Evolutionary conservation across 2,329 filamentous ascomycete genomes (phyloP).

Genomic region (Rutstroemia sp.): DNA sequence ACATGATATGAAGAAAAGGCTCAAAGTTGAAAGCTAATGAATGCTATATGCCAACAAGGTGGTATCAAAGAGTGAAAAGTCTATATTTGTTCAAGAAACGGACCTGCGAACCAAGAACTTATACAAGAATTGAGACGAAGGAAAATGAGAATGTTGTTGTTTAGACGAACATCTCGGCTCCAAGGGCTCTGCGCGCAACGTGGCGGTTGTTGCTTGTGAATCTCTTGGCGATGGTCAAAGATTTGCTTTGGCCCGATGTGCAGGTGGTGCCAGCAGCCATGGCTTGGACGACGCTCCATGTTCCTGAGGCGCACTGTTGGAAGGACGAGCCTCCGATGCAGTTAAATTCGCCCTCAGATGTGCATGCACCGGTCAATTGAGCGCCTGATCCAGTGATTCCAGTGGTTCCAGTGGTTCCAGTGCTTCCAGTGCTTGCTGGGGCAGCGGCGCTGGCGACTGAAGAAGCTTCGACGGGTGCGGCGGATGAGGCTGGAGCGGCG

Average conservation of each 20-base stretch:
- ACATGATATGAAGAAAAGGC: too few species aligned
- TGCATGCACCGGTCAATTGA: slow-evolving; percentile 34
- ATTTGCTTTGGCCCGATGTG: slow-evolving; percentile 33
- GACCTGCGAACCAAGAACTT: too few species aligned
- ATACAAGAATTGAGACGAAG: too few species aligned
- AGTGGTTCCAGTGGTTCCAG: too few species aligned
- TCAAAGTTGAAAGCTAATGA: too few species aligned
- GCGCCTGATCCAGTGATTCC: slow-evolving; percentile 10
- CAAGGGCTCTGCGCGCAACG: too few species aligned
- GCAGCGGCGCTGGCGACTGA: slow-evolving; percentile 12
- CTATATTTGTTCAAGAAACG: too few species aligned
- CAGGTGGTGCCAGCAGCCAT: slow-evolving; percentile 42
- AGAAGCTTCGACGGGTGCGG: neutral
- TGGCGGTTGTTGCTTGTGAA: neutral
- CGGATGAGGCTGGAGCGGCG: slow-evolving; percentile 15
- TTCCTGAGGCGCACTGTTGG: slow-evolving; percentile 47
- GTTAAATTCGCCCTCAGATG: slow-evolving; percentile 45
- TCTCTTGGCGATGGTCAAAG: slow-evolving; percentile 32
- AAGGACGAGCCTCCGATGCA: slow-evolving; percentile 43
- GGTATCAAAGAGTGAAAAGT: too few species aligned
- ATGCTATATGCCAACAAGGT: too few species aligned
- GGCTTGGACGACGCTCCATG: slow-evolving; percentile 38
- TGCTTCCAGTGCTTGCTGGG: slow-evolving; percentile 16
- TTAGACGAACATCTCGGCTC: too few species aligned
- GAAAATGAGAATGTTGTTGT: too few species aligned